These are phyloP conservation scores for Beauveria sp. DNA, from an alignment of 2,329 filamentous ascomycete genomes.

Conservation along the genomic window DNA sequence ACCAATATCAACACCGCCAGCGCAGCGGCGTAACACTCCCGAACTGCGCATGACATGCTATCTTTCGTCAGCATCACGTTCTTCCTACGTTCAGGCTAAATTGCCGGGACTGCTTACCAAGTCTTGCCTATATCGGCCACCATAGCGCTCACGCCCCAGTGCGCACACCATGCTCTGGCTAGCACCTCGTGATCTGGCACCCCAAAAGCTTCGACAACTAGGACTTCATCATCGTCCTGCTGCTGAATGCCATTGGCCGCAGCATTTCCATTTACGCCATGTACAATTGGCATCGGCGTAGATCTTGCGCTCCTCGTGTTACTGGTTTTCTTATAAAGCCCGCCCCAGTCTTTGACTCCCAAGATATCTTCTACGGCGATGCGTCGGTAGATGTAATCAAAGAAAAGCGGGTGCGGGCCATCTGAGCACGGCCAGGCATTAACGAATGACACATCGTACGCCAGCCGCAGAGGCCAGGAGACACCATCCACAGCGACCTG, in stretches of 20 bases:
- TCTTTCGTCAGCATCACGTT: background rate
- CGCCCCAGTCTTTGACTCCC: constrained; percentile 58
- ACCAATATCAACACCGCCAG: constrained; percentile 65
- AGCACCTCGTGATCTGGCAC: constrained; percentile 70
- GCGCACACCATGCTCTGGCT: constrained; percentile 68
- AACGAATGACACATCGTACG: constrained; percentile 59
- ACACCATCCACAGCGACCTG: constrained; percentile 57
- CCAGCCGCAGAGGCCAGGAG: constrained; percentile 56
- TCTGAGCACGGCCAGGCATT: constrained; percentile 56
- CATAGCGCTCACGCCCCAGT: constrained; percentile 65
- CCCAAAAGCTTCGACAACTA: constrained; percentile 66
- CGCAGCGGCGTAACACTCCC: constrained; percentile 68
- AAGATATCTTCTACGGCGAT: constrained; percentile 59
- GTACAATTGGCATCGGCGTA: constrained; percentile 25
- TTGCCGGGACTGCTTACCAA: constrained; percentile 38
- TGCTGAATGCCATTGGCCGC: constrained; percentile 24
- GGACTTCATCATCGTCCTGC: constrained; percentile 55
- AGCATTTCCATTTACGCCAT: constrained; percentile 14
- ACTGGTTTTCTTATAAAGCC: constrained; percentile 26
- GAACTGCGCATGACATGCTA: constrained; percentile 64
- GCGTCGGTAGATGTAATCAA: constrained; percentile 56
- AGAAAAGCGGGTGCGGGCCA: constrained; percentile 63
- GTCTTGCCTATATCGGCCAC: constrained; percentile 63
- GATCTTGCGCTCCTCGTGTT: constrained; percentile 25
- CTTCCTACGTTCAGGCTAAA: too few relatives aligned